A percentile compares a stretch with the other conserved stretches of the same genome.
Conservation (phyloP, 352 stramenopile genomes). For the Pythium periplocum region DNA sequence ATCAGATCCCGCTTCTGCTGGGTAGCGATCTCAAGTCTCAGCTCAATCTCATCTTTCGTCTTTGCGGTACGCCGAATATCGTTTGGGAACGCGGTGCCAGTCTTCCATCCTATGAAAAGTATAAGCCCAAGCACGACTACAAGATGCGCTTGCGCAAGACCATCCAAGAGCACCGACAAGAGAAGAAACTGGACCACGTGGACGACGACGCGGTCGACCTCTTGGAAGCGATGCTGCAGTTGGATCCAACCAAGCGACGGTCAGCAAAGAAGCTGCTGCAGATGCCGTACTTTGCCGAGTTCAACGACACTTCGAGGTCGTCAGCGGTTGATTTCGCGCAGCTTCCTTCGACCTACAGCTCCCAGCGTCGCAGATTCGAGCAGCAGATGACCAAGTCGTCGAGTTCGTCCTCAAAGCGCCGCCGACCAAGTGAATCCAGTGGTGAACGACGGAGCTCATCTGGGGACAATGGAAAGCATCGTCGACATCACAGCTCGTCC, state of each 20-base stretch:
- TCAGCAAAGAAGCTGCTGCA: constrained; percentile 47
- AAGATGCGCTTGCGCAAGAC: constrained; percentile 76
- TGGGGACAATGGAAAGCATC: constrained; percentile 27
- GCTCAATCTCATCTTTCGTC: constrained; percentile 71
- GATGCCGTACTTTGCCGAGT: constrained; percentile 56
- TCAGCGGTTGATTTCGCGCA: constrained; percentile 32
- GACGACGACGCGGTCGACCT: constrained; percentile 52
- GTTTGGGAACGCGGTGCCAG: constrained; percentile 49
- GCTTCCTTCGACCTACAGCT: constrained; percentile 40
- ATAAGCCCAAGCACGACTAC: constrained; percentile 70
- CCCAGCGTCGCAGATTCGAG: constrained; percentile 56
- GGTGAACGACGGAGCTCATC: neutral
- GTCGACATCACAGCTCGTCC: constrained; percentile 18
- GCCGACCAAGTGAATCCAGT: constrained; percentile 6
- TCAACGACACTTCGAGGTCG: constrained; percentile 7
- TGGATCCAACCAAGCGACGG: constrained; percentile 56
- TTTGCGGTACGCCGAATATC: constrained; percentile 61
- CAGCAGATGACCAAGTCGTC: constrained; percentile 41
- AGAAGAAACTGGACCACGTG: constrained; percentile 41
- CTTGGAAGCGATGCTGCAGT: constrained; percentile 68
- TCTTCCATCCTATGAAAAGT: constrained; percentile 43
- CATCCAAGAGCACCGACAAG: constrained; percentile 45
- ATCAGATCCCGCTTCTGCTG: constrained; percentile 57
- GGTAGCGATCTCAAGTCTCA: constrained; percentile 58
- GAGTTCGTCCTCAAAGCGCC: constrained; percentile 20